Base-by-base conservation (phyloP, 2,329 filamentous ascomycete genomes). In the Apiospora saccharicola region DNA sequence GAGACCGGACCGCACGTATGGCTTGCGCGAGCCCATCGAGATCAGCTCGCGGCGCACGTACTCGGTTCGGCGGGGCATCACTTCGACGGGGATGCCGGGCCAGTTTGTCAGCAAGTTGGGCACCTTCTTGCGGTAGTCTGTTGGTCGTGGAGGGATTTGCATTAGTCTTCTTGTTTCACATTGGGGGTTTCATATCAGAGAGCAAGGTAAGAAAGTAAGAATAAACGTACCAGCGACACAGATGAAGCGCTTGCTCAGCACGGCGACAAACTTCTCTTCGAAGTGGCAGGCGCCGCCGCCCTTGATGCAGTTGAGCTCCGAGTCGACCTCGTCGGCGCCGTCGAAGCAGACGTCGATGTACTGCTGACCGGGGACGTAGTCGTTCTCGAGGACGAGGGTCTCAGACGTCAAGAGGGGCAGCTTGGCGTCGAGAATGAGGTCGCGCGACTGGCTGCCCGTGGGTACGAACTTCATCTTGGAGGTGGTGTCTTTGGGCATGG, bases 281-380 rank as follows among this genome's bases (percentile, higher is more conserved):
- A 98, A 97, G 72, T 98, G 85, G 83, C 96, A 99, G n/a, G 95
- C 96, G 72, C 96, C 96, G 69, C 96, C 96, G 71, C 96, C 96
- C 86, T 98, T 98, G 86, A 99, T 98, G 80, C 96, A 94, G 83
- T 98, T 99, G 73, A 99, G 85, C 70, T 97, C 93, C 67, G 94
- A 91, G 81, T 99, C 96, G 44, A 99, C 95, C 85, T 99, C 96
- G 81, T 99, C 96, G 4, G 96, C 96, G 71, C 96, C 96, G 80
- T 99, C 96, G 81, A 99, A 99, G 69, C 93, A 94, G 24, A 98
- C 93, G 79, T 98, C 96, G 41, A 99, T 88, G 80, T 91, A 83
- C 73, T 83, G 79, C 67, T 84, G 82, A n/a, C 85, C 82, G 46
- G 84, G 83, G 72, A 77, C 78, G 75, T 83, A 84, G 34, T 72